These are phyloP conservation scores for Sungouiozyma ichnusensis DNA, from an alignment of 805 yeast species.

Conservation along the genomic window DNA sequence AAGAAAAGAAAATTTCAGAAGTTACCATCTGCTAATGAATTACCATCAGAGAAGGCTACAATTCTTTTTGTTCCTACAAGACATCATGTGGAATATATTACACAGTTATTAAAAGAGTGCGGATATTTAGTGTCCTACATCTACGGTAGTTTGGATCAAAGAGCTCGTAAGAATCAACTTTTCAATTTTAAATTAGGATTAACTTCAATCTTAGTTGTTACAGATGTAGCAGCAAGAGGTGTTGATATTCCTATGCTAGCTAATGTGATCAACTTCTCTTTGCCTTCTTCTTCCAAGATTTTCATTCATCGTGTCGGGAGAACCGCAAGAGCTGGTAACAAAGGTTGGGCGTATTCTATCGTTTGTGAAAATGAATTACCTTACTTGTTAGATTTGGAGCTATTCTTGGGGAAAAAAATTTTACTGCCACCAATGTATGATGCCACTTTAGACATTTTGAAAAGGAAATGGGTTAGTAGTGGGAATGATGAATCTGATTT, in stretches of 20 bases:
- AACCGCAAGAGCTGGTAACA: slow-evolving; percentile 98
- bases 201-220: slow-evolving; percentile 82
- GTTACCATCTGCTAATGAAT: slow-evolving; percentile 67
- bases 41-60: slow-evolving; percentile 81
- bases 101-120: slow-evolving; percentile 55
- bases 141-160: slow-evolving; percentile 91
- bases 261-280: slow-evolving; percentile 81
- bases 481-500: slow-evolving; percentile 30
- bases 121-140: slow-evolving; percentile 85
- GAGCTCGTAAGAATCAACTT: slow-evolving; percentile 84
- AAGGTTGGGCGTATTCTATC: slow-evolving; percentile 94
- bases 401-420: slow-evolving; percentile 79
- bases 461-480: slow-evolving; percentile 34
- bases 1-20: slow-evolving; percentile 40
- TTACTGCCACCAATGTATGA: slow-evolving; percentile 61
- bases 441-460: slow-evolving; percentile 43
- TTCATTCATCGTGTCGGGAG: slow-evolving; percentile 97
- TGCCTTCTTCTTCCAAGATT: slow-evolving; percentile 87
- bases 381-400: slow-evolving; percentile 78
- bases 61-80: slow-evolving; percentile 93
- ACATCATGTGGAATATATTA: slow-evolving; percentile 92
- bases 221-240: slow-evolving; percentile 99
- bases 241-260: slow-evolving; percentile 95
- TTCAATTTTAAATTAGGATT: slow-evolving; percentile 77
- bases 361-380: slow-evolving; percentile 81